Evolutionary conservation across 495 filamentous ascomycete species (phyloP).

Genomic region (Penicillium maclennaniae): DNA sequence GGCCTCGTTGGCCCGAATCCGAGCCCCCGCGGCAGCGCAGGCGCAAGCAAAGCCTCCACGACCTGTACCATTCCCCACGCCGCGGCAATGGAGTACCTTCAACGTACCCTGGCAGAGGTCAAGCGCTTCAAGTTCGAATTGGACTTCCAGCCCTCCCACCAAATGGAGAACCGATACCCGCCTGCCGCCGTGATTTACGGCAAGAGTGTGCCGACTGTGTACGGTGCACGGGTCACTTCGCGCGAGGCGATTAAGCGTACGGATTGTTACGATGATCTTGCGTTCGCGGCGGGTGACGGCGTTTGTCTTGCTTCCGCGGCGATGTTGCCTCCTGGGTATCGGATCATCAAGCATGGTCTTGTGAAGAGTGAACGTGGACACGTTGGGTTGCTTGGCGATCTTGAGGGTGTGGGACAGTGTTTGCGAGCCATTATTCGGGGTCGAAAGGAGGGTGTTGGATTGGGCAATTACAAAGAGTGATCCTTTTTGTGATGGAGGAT

Average conservation of each 20-base stretch:
- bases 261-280: slow-evolving; percentile 83
- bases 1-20: slow-evolving; percentile 34
- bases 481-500: neutral
- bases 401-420: slow-evolving; percentile 75
- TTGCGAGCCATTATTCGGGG: slow-evolving; percentile 62
- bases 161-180: slow-evolving; percentile 68
- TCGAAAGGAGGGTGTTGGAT: slow-evolving; percentile 66
- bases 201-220: slow-evolving; percentile 81
- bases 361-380: slow-evolving; percentile 82
- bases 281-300: slow-evolving; percentile 85
- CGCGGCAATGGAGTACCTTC: slow-evolving; percentile 66
- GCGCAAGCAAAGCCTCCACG: slow-evolving; percentile 36
- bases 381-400: slow-evolving; percentile 78
- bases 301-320: slow-evolving; percentile 82
- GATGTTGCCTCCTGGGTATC: slow-evolving; percentile 82
- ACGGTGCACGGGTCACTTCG: slow-evolving; percentile 66
- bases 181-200: slow-evolving; percentile 83
- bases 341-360: slow-evolving; percentile 62
- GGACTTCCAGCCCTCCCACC: slow-evolving; percentile 53
- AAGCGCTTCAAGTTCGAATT: slow-evolving; percentile 73
- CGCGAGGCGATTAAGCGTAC: slow-evolving; percentile 64
- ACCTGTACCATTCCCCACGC: slow-evolving; percentile 46
- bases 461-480: slow-evolving; percentile 31
- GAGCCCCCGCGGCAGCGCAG: slow-evolving; percentile 25
- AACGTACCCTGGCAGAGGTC: slow-evolving; percentile 67